Evolutionary conservation across 768 basidiomycete genomes (phyloP).

Genomic region (Amanita brunnescens): DNA sequence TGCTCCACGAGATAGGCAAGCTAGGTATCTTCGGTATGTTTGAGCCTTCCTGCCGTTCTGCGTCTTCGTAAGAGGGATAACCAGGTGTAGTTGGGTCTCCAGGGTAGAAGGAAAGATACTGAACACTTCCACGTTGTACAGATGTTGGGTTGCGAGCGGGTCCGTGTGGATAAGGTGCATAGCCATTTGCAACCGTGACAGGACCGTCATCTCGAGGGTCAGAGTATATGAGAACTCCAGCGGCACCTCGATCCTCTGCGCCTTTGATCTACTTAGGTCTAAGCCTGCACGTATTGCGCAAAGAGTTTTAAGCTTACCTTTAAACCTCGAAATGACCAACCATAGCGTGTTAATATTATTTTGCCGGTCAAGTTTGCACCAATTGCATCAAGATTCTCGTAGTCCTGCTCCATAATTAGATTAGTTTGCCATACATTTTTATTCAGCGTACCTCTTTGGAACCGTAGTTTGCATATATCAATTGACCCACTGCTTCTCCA

Average conservation of each 20-base stretch:
- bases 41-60: slow-evolving; percentile 46
- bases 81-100: slow-evolving; percentile 86
- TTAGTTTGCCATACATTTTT: not conserved
- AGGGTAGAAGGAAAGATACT: slow-evolving; percentile 57
- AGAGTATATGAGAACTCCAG: slow-evolving; percentile 72
- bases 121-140: slow-evolving; percentile 81
- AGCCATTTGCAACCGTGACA: slow-evolving; percentile 71
- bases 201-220: slow-evolving; percentile 83
- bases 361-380: slow-evolving; percentile 72
- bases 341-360: slow-evolving; percentile 75
- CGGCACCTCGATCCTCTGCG: slow-evolving; percentile 77
- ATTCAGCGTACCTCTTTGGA: slow-evolving; percentile 37
- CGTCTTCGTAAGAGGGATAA: slow-evolving; percentile 77
- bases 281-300: not conserved
- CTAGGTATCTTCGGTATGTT: slow-evolving; percentile 76
- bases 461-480: slow-evolving; percentile 79
- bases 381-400: slow-evolving; percentile 42
- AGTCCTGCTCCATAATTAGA: slow-evolving; percentile 24
- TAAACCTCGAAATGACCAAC: slow-evolving; percentile 71
- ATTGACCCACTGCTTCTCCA: slow-evolving; percentile 63
- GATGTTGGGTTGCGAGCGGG: slow-evolving; percentile 82
- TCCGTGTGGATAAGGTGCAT: slow-evolving; percentile 70
- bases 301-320: slow-evolving; percentile 42
- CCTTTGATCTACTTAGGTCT: slow-evolving; percentile 50
- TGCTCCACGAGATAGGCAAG: slow-evolving; percentile 84